Conservation (phyloP, 257 asterid species). For the Euphrasia confusa region DNA sequence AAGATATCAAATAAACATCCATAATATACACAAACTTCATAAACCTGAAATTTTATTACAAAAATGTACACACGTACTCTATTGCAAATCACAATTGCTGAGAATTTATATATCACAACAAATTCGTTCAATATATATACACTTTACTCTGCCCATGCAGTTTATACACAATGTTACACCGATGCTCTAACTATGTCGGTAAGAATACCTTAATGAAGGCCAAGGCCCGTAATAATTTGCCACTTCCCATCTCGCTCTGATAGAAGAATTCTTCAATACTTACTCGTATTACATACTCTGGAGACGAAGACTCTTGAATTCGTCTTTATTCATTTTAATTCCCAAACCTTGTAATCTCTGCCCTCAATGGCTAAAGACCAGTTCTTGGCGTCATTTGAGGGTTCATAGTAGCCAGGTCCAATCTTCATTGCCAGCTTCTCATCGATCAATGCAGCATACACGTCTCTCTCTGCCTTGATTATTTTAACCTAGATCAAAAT, state of each 20-base stretch:
- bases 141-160: no score
- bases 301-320: background rate
- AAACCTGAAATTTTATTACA: background rate
- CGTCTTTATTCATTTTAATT: slow-evolving; percentile 23
- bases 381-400: slow-evolving; percentile 38
- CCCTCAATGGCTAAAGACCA: slow-evolving; percentile 79
- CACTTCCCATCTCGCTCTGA: background rate
- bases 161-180: no score
- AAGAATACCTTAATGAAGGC: slow-evolving; percentile 8
- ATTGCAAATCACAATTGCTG: no score
- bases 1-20: background rate
- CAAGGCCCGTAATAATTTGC: background rate
- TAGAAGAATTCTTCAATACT: no score
- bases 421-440: slow-evolving; percentile 80
- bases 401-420: slow-evolving; percentile 88
- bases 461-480: slow-evolving; percentile 79
- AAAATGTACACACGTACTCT: no score
- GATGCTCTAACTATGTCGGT: no score
- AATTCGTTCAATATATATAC: no score
- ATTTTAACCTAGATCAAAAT: slow-evolving; percentile 50
- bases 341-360: slow-evolving; percentile 77
- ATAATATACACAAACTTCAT: background rate
- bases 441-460: slow-evolving; percentile 79
- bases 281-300: background rate
- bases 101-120: no score